Conservation (phyloP, 148 eudicot genomes). For the Bassia scoparia region DNA sequence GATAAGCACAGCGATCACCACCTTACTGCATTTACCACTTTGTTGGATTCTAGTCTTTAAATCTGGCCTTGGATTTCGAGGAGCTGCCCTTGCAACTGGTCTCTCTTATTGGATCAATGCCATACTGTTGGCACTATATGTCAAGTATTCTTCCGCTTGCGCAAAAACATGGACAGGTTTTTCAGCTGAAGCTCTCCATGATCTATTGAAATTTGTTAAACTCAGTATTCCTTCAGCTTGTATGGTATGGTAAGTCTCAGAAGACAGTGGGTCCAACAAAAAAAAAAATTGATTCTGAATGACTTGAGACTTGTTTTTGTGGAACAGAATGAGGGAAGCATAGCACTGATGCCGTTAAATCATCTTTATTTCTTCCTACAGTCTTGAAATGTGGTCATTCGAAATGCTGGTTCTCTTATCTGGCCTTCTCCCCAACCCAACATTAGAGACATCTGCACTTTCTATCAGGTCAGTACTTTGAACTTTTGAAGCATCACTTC, state of each 20-base stretch:
- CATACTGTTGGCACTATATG: conserved; percentile 36
- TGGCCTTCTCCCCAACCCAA: conserved; percentile 92
- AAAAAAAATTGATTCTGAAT: background rate
- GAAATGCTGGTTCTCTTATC: conserved; percentile 78
- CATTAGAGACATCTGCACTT: conserved; percentile 81
- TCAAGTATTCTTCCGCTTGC: conserved; percentile 31
- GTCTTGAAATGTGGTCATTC: conserved; percentile 88
- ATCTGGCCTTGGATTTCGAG: conserved; percentile 31
- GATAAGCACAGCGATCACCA: conserved; percentile 22
- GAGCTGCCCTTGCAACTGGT: conserved; percentile 37
- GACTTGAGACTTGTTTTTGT: background rate
- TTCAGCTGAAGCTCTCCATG: conserved; percentile 33
- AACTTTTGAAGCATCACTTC: background rate
- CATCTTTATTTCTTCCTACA: conserved; percentile 20
- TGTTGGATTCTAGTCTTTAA: conserved; percentile 31
- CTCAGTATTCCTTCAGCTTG: conserved; percentile 41
- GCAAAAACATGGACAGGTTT: conserved; percentile 46
- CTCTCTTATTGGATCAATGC: conserved; percentile 42
- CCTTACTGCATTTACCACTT: conserved; percentile 26
- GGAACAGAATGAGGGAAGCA: background rate
- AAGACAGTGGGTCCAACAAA: background rate
- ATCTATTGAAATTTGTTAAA: conserved; percentile 27
- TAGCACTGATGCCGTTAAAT: background rate
- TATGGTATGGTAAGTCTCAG: conserved; percentile 43
- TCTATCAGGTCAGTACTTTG: conserved; percentile 50